Evolutionary conservation across 208 protist species (phyloP), one percentile per base, ranked within the genome.

Genomic region (Phytomonas francai): DNA sequence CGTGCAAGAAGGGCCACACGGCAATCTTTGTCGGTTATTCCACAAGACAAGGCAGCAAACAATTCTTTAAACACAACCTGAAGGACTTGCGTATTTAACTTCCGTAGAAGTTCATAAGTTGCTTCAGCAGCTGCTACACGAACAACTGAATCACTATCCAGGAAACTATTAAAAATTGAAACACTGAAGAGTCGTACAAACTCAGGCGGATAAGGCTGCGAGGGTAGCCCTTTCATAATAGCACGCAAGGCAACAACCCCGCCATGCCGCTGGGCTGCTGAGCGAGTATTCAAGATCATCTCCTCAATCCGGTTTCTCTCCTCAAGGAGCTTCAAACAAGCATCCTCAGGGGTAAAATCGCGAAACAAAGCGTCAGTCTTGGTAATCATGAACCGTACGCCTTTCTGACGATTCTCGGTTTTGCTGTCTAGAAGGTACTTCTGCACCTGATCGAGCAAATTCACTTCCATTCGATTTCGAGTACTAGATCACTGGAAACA

Each of bases 71-170:
- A 85, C 51, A 79, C 80, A 4, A 67, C 11, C 12, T 74, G 60
- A 33, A 88, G 56, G 32, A 80, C 67, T 51, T 85, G 82, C 4
- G 34, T 36, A 54, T 77, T 72, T 28, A 88, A 68, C 25, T 78
- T 59, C 0, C 78, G 76, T 30, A 88, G 71, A 34, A 91, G 67
- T 11, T 78, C 76, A 69, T 93, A 85, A 33, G 68, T 71, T 22
- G 81, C 78, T 66, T 93, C 87, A 32, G 88, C 65, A n/a, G 87
- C 82, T 7, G 80, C 80, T n/a, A 91, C 51, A 25, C 87, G 79
- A 19, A 93, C 87, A 8, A 81, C 65, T 2, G 78, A 71, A 49
- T 93, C 84, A 2, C 79, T 72, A 45, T 93, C 87, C 25, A 72
- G 61, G 61, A 85, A 67, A 34, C 74, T 77, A 32, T 71, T 63